Evolutionary conservation across 148 eudicot genomes (phyloP).

Genomic region (Bassia scoparia): DNA sequence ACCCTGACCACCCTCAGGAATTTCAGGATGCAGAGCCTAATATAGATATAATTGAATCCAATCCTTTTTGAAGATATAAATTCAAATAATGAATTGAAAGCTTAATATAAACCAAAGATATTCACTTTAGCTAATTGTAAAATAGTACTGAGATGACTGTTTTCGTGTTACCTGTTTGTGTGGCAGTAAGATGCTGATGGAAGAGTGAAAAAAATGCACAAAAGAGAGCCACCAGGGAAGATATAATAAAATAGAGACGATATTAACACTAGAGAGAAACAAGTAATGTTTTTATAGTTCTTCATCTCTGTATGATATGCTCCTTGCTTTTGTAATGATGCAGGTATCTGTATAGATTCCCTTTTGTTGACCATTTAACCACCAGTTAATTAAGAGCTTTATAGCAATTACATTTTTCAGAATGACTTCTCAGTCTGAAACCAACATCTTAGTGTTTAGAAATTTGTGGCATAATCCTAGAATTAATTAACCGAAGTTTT

Average conservation of each 20-base stretch:
- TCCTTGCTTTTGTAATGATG: constrained; percentile 77
- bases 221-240: constrained; percentile 98
- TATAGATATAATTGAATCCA: background rate
- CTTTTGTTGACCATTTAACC: constrained; percentile 24
- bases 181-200: constrained; percentile 94
- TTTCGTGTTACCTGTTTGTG: constrained; percentile 85
- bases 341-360: constrained; percentile 66
- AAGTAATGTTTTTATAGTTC: constrained; percentile 69
- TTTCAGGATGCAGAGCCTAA: too few species aligned
- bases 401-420: background rate
- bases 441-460: too few species aligned
- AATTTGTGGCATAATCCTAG: too few species aligned
- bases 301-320: constrained; percentile 89
- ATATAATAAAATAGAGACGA: constrained; percentile 49
- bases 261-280: constrained; percentile 56
- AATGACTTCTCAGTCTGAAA: background rate
- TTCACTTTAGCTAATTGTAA: background rate
- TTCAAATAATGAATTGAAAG: background rate
- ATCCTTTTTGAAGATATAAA: background rate
- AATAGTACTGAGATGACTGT: background rate
- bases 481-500: too few species aligned
- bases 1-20: too few species aligned
- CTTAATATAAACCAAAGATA: background rate
- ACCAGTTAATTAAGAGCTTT: constrained; percentile 3
- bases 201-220: constrained; percentile 96